A percentile compares a stretch with the other conserved stretches of the same genome.
Conservation (phyloP, 2,329 filamentous ascomycete species). For the Alternaria ethzedia region DNA sequence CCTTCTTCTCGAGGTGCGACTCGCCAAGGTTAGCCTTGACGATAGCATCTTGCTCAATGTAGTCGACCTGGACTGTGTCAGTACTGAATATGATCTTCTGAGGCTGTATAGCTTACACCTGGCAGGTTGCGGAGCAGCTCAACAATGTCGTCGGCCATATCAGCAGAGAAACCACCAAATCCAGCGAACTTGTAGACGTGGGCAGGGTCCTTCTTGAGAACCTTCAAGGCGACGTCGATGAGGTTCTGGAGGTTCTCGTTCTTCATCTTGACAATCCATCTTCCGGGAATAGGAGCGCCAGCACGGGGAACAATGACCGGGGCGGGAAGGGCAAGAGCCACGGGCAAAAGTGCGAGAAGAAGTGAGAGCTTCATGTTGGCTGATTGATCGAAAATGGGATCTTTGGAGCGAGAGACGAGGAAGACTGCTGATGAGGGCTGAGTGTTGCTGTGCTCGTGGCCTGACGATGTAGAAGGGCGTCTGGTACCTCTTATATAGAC, state of each 20-base stretch:
- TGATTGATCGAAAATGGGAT: conserved; percentile 14
- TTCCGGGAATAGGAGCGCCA: conserved; percentile 48
- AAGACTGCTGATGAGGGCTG: conserved; percentile 24
- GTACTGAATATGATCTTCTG: not conserved
- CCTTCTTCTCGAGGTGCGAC: conserved; percentile 34
- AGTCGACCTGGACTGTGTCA: conserved; percentile 40
- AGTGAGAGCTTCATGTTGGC: conserved; percentile 50
- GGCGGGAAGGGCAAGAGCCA: conserved; percentile 47
- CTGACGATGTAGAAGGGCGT: conserved; percentile 23
- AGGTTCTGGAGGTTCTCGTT: conserved; percentile 36
- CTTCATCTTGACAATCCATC: conserved; percentile 57
- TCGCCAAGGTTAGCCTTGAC: conserved; percentile 39
- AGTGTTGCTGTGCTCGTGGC: conserved; percentile 35
- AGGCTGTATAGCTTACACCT: conserved; percentile 26
- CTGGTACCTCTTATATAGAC: conserved; percentile 40
- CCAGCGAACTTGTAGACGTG: conserved; percentile 48
- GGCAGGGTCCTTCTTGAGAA: conserved; percentile 34
- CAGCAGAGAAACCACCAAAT: conserved; percentile 50
- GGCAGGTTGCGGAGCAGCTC: conserved; percentile 36
- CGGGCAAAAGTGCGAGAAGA: conserved; percentile 47
- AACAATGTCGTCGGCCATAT: conserved; percentile 41
- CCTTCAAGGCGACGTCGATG: conserved; percentile 36
- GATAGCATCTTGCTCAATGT: conserved; percentile 50
- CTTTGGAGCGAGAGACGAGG: conserved; percentile 19
- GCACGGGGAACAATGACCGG: conserved; percentile 49